Evolutionary conservation across 192 early-diverging fungal genomes (phyloP), one percentile per base, ranked within the genome.

Genomic region (Gryganskiella cystojenkinii): DNA sequence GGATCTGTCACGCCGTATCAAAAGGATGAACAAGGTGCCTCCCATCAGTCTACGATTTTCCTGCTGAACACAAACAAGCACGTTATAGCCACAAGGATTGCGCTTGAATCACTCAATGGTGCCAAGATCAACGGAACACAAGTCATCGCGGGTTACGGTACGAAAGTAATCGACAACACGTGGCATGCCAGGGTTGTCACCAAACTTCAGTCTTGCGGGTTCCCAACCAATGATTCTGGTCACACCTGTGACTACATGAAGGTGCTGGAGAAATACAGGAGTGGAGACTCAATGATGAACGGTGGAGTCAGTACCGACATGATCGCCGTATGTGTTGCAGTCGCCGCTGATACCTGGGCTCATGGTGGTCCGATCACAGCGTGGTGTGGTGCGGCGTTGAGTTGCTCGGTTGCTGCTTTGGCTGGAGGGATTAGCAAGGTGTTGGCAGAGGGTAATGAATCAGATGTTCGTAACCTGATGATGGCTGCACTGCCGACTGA

Each of bases 381-480:
- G 9, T 50, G 47, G 47, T 14, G 9, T 14, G 47, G 47, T 22
- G 47, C 47, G 6, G 47, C 47, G 47, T 50, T 50, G 47, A 50
- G 47, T 50, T 50, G 47, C 47, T 50, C 47, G 47, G 47, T 50
- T 50, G 47, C 47, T 50, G 47, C 47, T 50, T n/a, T 50, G 19
- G 47, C 19, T 50, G 47, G 47, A 13, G 47, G 47, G 47, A 50
- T 50, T 22, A 14, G 47, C 47, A 50, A 50, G 19, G 47, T 50
- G 47, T 19, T 50, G 19, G 6, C 47, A 50, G 9, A 6, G 47
- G 47, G 47, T 50, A 19, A 50, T n/a, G 47, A 50, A 20, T 50
- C 47, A 6, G 19, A 50, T 14, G 47, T 50, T 50, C 47, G 19
- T 14, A 24, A 50, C 6, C 6, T 50, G 47, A 50, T 50, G 47